phyloP scores from a whole-genome alignment of 2,329 filamentous ascomycete species.

The Blumeria graminis region DNA sequence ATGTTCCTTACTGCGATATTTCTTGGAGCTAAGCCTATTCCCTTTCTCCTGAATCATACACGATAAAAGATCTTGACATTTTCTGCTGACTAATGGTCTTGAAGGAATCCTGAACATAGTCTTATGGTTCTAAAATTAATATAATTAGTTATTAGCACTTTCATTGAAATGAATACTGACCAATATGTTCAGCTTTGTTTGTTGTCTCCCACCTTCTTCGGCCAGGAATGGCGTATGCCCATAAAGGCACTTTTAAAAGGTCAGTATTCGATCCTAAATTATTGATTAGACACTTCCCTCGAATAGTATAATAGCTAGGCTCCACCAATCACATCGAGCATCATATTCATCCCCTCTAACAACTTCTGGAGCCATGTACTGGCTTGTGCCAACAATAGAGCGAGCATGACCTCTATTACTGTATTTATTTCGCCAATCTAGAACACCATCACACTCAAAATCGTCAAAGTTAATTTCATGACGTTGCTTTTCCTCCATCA shows the following conservation, averaged over 20 bases:
- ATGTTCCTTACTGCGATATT: slow-evolving; percentile 44
- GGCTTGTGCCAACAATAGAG: slow-evolving; percentile 82
- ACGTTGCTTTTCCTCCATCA: slow-evolving; percentile 18
- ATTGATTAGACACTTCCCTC: slow-evolving; percentile 25
- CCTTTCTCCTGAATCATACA: slow-evolving; percentile 52
- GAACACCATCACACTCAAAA: slow-evolving; percentile 23
- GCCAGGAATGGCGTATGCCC: slow-evolving; percentile 76
- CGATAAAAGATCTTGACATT: slow-evolving; percentile 56
- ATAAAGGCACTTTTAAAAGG: slow-evolving; percentile 44
- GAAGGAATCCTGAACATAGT: slow-evolving; percentile 46
- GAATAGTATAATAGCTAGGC: slow-evolving; percentile 78
- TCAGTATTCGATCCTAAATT: not conserved
- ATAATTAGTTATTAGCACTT: not conserved
- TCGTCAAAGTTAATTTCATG: slow-evolving; percentile 16
- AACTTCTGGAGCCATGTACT: slow-evolving; percentile 96
- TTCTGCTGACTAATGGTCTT: slow-evolving; percentile 36
- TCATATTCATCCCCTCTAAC: slow-evolving; percentile 65
- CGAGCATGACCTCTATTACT: slow-evolving; percentile 50
- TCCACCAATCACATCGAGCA: slow-evolving; percentile 92
- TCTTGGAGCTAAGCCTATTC: slow-evolving; percentile 47
- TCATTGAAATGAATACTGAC: slow-evolving; percentile 21
- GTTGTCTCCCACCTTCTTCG: slow-evolving; percentile 44
- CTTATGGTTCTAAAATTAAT: slow-evolving; percentile 31
- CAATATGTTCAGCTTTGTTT: slow-evolving; percentile 70
- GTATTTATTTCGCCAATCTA: slow-evolving; percentile 45